Percentiles rank a stretch among this genome's conserved stretches.
phyloP scores from a whole-genome alignment of 2,329 filamentous ascomycete genomes.

The Alternaria sp. region DNA sequence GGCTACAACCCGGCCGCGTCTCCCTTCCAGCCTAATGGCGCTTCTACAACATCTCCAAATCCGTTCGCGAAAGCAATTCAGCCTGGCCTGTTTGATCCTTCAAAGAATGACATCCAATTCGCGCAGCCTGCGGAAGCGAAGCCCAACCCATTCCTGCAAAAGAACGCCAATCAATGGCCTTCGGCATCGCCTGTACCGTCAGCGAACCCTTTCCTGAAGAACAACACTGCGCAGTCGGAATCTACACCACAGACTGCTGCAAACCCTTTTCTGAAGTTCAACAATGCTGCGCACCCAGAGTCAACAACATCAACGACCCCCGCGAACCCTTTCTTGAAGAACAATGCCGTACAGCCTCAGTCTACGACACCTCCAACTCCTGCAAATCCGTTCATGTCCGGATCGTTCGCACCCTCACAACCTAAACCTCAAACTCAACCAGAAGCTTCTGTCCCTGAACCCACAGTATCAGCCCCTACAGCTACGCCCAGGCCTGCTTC shows the following conservation, averaged over 20 bases:
- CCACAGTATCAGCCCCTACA: conserved; percentile 7
- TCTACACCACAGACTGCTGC: conserved; percentile 2
- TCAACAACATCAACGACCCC: background rate
- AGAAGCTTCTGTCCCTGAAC: background rate
- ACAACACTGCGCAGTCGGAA: background rate
- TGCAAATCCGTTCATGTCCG: conserved; percentile 11
- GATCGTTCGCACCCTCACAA: background rate
- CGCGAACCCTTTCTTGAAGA: conserved; percentile 11
- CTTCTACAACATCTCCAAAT: conserved; percentile 14
- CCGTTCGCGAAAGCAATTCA: conserved; percentile 27
- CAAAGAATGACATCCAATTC: conserved; percentile 41
- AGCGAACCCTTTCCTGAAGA: conserved; percentile 20
- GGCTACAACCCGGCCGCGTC: conserved; percentile 29
- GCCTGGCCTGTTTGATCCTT: conserved; percentile 42
- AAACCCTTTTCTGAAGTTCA: conserved; percentile 20
- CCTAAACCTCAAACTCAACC: conserved; percentile 3
- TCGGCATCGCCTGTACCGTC: conserved; percentile 1
- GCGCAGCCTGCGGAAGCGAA: conserved; percentile 16
- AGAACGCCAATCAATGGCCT: background rate
- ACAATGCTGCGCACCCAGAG: background rate
- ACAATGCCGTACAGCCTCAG: background rate
- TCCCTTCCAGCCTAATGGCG: conserved; percentile 26
- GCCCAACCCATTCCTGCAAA: conserved; percentile 22
- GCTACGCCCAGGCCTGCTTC: conserved; percentile 13
- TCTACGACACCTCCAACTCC: conserved; percentile 1